phyloP scores from a whole-genome alignment of 768 basidiomycete genomes.

The Russula emetica region DNA sequence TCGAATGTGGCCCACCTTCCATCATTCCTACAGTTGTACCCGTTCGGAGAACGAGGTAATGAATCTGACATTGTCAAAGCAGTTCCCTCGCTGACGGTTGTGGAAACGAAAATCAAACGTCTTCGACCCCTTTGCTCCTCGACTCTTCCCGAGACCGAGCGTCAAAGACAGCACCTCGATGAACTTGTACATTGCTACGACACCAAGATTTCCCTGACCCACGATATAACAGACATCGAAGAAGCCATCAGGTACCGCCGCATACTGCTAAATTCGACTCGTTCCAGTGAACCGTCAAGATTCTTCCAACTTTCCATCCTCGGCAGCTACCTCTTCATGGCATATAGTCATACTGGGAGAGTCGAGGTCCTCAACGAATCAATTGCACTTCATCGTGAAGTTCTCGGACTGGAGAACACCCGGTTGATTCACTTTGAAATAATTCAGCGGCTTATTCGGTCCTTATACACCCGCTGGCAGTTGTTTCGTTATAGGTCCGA shows the following conservation, averaged over 20 bases:
- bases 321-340: background rate
- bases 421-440: background rate
- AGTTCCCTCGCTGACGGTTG: background rate
- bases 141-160: background rate
- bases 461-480: background rate
- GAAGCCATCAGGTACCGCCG: slow-evolving; percentile 1
- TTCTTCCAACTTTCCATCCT: background rate
- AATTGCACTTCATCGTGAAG: background rate
- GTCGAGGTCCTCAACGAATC: background rate
- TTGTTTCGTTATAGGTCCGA: background rate
- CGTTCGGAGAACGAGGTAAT: too few relatives aligned
- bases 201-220: background rate
- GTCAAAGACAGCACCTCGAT: background rate
- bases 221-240: background rate
- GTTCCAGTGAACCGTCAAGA: background rate
- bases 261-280: background rate
- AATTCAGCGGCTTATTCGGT: background rate
- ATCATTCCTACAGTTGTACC: background rate
- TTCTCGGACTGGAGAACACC: background rate
- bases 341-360: background rate
- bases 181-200: background rate
- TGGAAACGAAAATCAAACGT: background rate
- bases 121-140: background rate
- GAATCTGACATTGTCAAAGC: background rate
- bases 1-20: background rate